Base-by-base conservation (phyloP, 495 filamentous ascomycete genomes). In the Lasiosphaeria miniovina region DNA sequence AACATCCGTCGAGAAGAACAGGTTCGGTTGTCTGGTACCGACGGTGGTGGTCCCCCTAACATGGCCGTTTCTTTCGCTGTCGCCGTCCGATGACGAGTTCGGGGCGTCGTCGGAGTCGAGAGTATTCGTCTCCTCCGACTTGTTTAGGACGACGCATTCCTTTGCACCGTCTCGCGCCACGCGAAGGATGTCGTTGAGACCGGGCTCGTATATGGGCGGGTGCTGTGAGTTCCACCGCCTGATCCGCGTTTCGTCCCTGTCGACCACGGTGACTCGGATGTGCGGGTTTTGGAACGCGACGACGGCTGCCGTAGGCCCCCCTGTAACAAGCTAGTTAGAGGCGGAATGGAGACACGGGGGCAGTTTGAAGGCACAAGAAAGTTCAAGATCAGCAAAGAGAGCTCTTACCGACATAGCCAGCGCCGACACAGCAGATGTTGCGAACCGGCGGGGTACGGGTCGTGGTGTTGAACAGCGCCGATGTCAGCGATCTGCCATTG, bases 171-270 rank as follows among this genome's bases (percentile, higher is more conserved):
- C 87, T 32, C 88, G 80, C 17, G 85, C 76, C 14, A 82, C 70
- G 40, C 81, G 76, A 10, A 93, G 84, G n/a, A 90, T 79, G 6
- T 87, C 80, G 33, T 79, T 66, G 6, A 93, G 73, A 3, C 85
- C 88, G 2, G 88, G 86, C 68, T 93, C 90, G 68, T 89, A 86
- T 55, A 93, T 90, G 15, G 90, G 90, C 33, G 91, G 80, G 64
- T 86, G 82, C 49, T 77, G 71, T 0, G 87, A 88, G 53, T 90
- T 88, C 89, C 89, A 93, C 49, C 81, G 77, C 48, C 75, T 75
- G 60, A 93, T 90, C 32, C 88, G 81, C 9, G 61, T 62, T 33
- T 73, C 75, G 66, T 89, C 84, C 49, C 81, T 74, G 65, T 92
- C 89, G 24, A 90, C 84, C 8, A 92, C 88, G 5, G 84, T 89